These are phyloP conservation scores for Huntiella moniliformis DNA, from an alignment of 2,329 filamentous ascomycete genomes.

Conservation along the genomic window DNA sequence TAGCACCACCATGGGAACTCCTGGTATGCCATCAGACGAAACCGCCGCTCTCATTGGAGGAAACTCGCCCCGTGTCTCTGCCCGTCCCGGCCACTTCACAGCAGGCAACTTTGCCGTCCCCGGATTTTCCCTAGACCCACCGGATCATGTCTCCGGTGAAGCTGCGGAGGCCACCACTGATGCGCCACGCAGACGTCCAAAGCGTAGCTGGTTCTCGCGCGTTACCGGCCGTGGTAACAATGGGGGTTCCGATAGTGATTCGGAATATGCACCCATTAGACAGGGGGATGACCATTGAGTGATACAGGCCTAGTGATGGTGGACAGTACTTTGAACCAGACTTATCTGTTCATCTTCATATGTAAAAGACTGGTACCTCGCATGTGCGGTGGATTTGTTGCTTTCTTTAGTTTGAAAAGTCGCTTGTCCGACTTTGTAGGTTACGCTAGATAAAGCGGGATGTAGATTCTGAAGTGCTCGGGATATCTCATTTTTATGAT, in stretches of 20 bases:
- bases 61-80: conserved; percentile 44
- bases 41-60: conserved; percentile 63
- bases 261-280: conserved; percentile 22
- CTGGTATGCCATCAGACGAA: conserved; percentile 47
- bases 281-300: conserved; percentile 20
- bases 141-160: conserved; percentile 32
- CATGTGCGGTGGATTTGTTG: no score
- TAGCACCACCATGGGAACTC: conserved; percentile 61
- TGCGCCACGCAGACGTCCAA: background rate
- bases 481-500: no score
- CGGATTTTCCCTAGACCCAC: conserved; percentile 56
- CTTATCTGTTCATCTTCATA: no score
- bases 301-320: background rate
- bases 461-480: no score
- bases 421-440: no score
- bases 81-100: conserved; percentile 40
- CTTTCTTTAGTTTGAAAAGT: no score
- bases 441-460: no score
- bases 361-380: no score
- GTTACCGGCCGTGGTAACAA: conserved; percentile 22
- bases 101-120: conserved; percentile 42
- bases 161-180: background rate
- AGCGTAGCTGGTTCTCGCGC: conserved; percentile 29
- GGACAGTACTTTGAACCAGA: no score
- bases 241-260: conserved; percentile 18